Conservation (phyloP, 352 stramenopile species). For the Halophytophthora polymorphica region DNA sequence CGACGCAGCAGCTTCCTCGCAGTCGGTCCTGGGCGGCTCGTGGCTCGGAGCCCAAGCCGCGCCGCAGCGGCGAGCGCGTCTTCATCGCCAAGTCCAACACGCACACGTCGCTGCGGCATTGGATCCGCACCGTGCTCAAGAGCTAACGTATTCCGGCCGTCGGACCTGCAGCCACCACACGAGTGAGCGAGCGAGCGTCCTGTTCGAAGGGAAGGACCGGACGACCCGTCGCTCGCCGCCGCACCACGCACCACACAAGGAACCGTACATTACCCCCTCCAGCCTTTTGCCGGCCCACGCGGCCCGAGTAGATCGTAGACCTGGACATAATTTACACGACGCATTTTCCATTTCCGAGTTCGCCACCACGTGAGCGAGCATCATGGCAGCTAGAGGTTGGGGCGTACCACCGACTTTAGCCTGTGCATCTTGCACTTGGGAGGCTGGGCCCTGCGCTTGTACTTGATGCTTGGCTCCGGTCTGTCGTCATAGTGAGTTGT, state of each 20-base stretch:
- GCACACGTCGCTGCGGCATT: slow-evolving; percentile 68
- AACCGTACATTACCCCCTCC: slow-evolving; percentile 23
- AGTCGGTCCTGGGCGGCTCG: slow-evolving; percentile 28
- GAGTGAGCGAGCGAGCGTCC: slow-evolving; percentile 1
- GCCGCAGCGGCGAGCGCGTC: slow-evolving; percentile 34
- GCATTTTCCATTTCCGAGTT: slow-evolving; percentile 32
- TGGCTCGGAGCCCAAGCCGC: slow-evolving; percentile 24
- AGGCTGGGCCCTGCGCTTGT: too few relatives aligned
- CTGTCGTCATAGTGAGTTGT: too few relatives aligned
- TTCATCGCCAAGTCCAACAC: slow-evolving; percentile 71
- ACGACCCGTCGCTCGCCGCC: too few relatives aligned
- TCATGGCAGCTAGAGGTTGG: too few relatives aligned
- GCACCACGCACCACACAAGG: slow-evolving; percentile 1
- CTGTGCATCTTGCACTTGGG: too few relatives aligned
- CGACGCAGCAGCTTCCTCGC: slow-evolving; percentile 16
- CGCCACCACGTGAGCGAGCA: neutral
- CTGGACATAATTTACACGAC: slow-evolving; percentile 25
- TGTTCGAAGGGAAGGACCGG: too few relatives aligned
- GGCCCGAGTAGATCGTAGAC: slow-evolving; percentile 27
- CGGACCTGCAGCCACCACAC: slow-evolving; percentile 1
- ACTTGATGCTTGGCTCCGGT: too few relatives aligned
- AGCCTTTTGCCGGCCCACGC: slow-evolving; percentile 2
- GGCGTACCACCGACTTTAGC: too few relatives aligned
- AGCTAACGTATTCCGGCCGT: slow-evolving; percentile 22
- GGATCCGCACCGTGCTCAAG: slow-evolving; percentile 63